These are phyloP conservation scores for Phytophthora idaei DNA, from an alignment of 352 stramenopile species.

Conservation along the genomic window DNA sequence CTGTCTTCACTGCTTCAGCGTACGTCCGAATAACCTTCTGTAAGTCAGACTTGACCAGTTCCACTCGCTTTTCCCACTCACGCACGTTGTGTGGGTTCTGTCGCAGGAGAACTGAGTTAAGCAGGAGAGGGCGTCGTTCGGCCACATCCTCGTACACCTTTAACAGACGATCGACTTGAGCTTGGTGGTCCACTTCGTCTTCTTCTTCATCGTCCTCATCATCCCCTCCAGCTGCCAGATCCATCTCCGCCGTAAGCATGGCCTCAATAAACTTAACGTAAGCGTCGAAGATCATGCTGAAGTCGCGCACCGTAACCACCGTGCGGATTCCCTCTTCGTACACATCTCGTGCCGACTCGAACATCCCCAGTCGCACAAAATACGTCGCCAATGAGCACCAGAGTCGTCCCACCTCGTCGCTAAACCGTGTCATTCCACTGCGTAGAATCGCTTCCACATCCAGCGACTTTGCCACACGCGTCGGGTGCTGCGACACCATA, in stretches of 20 bases:
- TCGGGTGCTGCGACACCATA: slow-evolving; percentile 95
- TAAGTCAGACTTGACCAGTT: slow-evolving; percentile 74
- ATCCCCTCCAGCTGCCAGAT: slow-evolving; percentile 52
- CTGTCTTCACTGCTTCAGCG: slow-evolving; percentile 92
- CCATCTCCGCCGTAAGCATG: slow-evolving; percentile 97
- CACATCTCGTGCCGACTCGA: slow-evolving; percentile 96
- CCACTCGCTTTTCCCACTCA: slow-evolving; percentile 97
- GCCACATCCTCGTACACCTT: slow-evolving; percentile 95
- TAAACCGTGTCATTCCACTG: slow-evolving; percentile 92
- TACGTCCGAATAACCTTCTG: slow-evolving; percentile 84
- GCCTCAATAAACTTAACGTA: slow-evolving; percentile 99
- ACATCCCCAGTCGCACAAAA: slow-evolving; percentile 96
- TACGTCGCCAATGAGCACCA: slow-evolving; percentile 98
- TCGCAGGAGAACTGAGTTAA: slow-evolving; percentile 95
- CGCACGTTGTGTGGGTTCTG: slow-evolving; percentile 99
- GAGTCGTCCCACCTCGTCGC: slow-evolving; percentile 96
- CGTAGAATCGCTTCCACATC: slow-evolving; percentile 97
- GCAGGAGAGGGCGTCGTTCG: slow-evolving; percentile 93
- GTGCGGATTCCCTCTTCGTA: slow-evolving; percentile 93
- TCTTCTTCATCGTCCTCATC: slow-evolving; percentile 78
- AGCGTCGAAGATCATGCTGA: slow-evolving; percentile 98
- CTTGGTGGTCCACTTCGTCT: slow-evolving; percentile 64
- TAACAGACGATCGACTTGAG: slow-evolving; percentile 74
- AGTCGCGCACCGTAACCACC: slow-evolving; percentile 93
- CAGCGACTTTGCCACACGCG: slow-evolving; percentile 83